Conservation (phyloP, 2,329 filamentous ascomycete genomes). For the Thelonectria olida region DNA sequence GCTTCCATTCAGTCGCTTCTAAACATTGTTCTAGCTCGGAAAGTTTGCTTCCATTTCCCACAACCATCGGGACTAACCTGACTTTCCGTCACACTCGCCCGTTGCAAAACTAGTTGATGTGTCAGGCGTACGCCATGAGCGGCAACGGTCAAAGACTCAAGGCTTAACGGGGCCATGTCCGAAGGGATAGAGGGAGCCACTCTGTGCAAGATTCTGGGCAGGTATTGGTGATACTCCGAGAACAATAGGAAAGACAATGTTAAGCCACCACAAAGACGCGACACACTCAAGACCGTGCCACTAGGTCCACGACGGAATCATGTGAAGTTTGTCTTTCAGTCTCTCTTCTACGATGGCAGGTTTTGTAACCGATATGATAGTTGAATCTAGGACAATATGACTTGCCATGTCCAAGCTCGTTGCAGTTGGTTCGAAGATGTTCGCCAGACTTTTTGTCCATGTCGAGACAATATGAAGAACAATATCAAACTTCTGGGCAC, state of each 20-base stretch:
- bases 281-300: constrained; percentile 15
- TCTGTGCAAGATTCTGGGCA: background rate
- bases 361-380: background rate
- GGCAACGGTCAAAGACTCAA: background rate
- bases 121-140: background rate
- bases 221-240: constrained; percentile 2
- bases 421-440: background rate
- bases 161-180: background rate
- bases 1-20: constrained; percentile 47
- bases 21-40: background rate
- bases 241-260: constrained; percentile 44
- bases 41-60: background rate
- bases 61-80: background rate
- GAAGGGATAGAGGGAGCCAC: background rate
- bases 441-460: background rate
- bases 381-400: background rate
- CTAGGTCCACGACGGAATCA: constrained; percentile 7
- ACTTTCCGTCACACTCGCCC: background rate
- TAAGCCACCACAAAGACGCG: constrained; percentile 37
- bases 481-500: constrained; percentile 20
- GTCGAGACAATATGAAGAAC: constrained; percentile 2
- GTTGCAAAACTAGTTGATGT: background rate
- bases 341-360: background rate
- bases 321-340: constrained; percentile 7
- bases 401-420: background rate